phyloP scores from a whole-genome alignment of 768 basidiomycete species.

The Russula emetica region DNA sequence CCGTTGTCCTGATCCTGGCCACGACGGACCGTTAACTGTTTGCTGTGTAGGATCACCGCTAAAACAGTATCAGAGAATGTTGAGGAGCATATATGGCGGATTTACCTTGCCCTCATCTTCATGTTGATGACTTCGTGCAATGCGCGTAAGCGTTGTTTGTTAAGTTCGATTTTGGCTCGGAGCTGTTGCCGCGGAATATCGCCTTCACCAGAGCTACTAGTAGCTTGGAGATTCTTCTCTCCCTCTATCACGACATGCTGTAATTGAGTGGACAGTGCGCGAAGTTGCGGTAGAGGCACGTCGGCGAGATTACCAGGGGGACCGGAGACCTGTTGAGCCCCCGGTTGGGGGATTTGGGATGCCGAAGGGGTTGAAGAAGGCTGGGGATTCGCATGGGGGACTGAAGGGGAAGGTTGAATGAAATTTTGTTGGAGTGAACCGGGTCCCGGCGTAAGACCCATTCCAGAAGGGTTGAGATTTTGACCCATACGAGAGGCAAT shows the following conservation, averaged over 20 bases:
- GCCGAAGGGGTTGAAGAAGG: neutral
- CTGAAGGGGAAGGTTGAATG: constrained; percentile 9
- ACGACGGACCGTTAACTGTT: constrained; percentile 1
- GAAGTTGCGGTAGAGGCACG: neutral
- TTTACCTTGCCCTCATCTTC: constrained; percentile 9
- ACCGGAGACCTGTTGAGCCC: neutral
- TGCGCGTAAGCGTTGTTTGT: neutral
- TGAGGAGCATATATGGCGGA: neutral
- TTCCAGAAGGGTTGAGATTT: constrained; percentile 5
- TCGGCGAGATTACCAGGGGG: neutral
- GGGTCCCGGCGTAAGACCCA: constrained; percentile 16
- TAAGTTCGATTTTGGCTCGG: neutral
- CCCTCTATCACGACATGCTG: neutral
- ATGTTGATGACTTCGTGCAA: constrained; percentile 1
- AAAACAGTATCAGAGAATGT: neutral
- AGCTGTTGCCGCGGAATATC: constrained; percentile 6
- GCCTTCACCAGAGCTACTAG: neutral
- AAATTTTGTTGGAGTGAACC: constrained; percentile 5
- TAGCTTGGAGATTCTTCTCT: constrained; percentile 9
- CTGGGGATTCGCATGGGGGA: neutral
- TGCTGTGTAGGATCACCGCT: constrained; percentile 14
- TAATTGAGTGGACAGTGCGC: neutral
- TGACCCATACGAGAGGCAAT: constrained; percentile 3
- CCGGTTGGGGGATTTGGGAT: neutral
- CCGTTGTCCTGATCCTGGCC: constrained; percentile 8